Evolutionary conservation across 495 filamentous ascomycete species (phyloP).

Genomic region (Trichoderma virens): DNA sequence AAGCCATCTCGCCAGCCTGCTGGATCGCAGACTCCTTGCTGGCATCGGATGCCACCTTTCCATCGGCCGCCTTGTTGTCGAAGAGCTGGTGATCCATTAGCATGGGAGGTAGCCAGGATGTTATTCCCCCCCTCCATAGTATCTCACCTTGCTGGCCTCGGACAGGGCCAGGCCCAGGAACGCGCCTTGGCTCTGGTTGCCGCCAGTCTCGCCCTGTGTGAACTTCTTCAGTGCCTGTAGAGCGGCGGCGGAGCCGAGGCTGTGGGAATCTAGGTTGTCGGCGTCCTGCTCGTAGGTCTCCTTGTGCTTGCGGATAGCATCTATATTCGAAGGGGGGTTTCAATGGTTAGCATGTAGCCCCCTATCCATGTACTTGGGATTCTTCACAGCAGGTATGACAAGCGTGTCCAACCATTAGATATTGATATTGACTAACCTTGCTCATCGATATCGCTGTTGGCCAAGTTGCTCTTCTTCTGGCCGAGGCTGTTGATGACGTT

Average conservation of each 20-base stretch:
- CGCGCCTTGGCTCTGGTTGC: conserved; percentile 28
- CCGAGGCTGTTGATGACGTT: conserved; percentile 39
- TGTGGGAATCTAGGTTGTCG: conserved; percentile 27
- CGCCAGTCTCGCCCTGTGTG: conserved; percentile 30
- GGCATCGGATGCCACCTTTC: conserved; percentile 35
- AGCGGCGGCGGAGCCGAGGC: conserved; percentile 54
- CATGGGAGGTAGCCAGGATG: too few relatives aligned
- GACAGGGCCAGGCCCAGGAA: conserved; percentile 48
- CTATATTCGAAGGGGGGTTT: conserved; percentile 13
- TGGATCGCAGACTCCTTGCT: conserved; percentile 45
- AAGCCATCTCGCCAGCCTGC: conserved; percentile 46
- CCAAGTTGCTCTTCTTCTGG: conserved; percentile 40
- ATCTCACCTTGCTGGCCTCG: conserved; percentile 40
- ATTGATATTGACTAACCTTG: conserved; percentile 28
- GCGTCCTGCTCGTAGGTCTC: conserved; percentile 38
- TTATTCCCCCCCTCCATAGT: too few relatives aligned
- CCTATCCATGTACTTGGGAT: too few relatives aligned
- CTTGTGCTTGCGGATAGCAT: conserved; percentile 48
- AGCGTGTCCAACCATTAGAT: neutral
- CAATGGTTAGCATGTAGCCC: neutral
- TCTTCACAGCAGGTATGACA: neutral
- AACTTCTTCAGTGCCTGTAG: conserved; percentile 64
- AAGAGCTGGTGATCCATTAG: conserved; percentile 43
- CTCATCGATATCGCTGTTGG: conserved; percentile 52
- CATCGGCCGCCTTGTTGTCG: conserved; percentile 38